Percentiles rank a stretch among this genome's conserved stretches.
Evolutionary conservation across 306 rosid species (phyloP).

Genomic region (Oemleria cerasiformis): DNA sequence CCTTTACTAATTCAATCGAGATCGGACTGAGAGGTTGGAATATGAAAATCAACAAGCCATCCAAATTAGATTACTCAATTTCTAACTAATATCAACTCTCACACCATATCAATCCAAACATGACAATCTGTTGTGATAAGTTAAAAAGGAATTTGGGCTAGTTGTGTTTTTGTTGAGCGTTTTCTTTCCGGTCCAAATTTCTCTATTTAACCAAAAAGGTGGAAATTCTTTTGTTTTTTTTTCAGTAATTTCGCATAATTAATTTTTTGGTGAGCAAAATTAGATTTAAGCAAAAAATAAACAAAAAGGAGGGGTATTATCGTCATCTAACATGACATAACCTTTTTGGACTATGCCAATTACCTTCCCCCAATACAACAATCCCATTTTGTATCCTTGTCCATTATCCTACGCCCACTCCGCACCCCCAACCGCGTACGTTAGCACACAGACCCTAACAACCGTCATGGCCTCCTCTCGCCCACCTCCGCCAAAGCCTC

Average conservation of each 20-base stretch:
- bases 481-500: constrained; percentile 59
- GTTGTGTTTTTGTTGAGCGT: not conserved
- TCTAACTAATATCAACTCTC: no score
- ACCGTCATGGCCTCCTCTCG: constrained; percentile 62
- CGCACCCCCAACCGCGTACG: constrained; percentile 12
- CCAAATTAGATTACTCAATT: no score
- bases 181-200: not conserved
- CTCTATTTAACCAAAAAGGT: no score
- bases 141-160: no score
- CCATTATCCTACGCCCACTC: not conserved
- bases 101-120: no score
- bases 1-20: no score
- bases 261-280: not conserved
- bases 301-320: not conserved
- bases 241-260: not conserved
- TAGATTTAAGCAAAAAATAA: not conserved
- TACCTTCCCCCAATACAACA: not conserved
- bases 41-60: no score
- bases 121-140: no score
- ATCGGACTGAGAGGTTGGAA: no score
- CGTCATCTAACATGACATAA: not conserved
- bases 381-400: no score
- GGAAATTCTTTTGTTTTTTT: not conserved
- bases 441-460: not conserved
- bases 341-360: not conserved